A percentile compares a stretch with the other conserved stretches of the same genome.
Conservation (phyloP, 345 rosid species). For the Limnanthes douglasii region DNA sequence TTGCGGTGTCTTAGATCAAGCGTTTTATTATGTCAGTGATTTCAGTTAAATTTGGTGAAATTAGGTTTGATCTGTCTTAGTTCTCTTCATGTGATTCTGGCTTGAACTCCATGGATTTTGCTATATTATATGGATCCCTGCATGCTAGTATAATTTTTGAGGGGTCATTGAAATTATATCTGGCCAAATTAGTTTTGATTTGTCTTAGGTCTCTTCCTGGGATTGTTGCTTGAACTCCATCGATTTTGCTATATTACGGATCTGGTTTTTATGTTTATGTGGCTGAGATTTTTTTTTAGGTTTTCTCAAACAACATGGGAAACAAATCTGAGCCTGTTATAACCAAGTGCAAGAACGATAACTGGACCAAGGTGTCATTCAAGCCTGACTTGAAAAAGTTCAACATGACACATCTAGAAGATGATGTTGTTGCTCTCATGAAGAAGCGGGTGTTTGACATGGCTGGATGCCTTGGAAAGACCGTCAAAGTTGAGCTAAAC, state of each 20-base stretch:
- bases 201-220: neutral
- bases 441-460: conserved; percentile 77
- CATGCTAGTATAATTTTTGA: too few species aligned
- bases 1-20: too few species aligned
- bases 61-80: neutral
- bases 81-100: neutral
- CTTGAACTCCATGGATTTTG: too few species aligned
- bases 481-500: conserved; percentile 81
- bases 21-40: too few species aligned
- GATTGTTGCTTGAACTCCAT: too few species aligned
- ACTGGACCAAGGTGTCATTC: conserved; percentile 89
- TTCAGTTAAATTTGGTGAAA: neutral
- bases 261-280: too few species aligned
- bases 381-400: conserved; percentile 79
- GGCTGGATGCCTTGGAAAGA: conserved; percentile 93
- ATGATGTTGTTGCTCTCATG: conserved; percentile 89
- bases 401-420: conserved; percentile 64
- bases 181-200: too few species aligned
- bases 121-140: too few species aligned
- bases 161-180: too few species aligned
- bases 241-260: too few species aligned
- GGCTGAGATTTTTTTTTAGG: too few species aligned
- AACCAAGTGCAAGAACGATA: conserved; percentile 55
- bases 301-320: conserved; percentile 81
- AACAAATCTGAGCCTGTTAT: conserved; percentile 62